A percentile compares a stretch with the other conserved stretches of the same genome.
phyloP scores from a whole-genome alignment of 176 grass and related monocot genomes.

The Calamus simplicifolius region DNA sequence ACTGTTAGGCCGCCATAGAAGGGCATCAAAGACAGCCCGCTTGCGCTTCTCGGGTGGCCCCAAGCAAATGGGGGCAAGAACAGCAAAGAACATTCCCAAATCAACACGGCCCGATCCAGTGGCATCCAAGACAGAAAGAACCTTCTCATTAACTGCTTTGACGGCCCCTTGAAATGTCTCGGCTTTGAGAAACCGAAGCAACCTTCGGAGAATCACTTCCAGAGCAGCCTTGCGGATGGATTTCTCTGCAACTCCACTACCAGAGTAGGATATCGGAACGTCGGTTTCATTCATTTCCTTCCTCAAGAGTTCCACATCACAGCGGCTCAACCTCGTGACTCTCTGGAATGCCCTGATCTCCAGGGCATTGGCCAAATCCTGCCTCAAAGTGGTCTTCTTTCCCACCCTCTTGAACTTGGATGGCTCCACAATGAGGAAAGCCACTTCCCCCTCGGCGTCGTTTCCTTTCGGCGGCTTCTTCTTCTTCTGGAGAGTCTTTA shows the following conservation, averaged over 20 bases:
- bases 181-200: constrained; percentile 81
- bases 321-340: constrained; percentile 58
- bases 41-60: constrained; percentile 68
- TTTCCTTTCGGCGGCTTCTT: constrained; percentile 47
- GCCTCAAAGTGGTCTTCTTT: constrained; percentile 61
- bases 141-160: constrained; percentile 83
- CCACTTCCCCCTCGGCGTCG: constrained; percentile 20
- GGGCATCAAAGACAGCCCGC: constrained; percentile 69
- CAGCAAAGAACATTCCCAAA: constrained; percentile 91
- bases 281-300: constrained; percentile 97
- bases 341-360: constrained; percentile 91
- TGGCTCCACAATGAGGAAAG: constrained; percentile 77
- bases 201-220: constrained; percentile 80
- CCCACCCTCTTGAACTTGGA: constrained; percentile 92
- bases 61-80: constrained; percentile 79
- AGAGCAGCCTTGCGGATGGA: constrained; percentile 91
- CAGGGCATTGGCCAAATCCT: constrained; percentile 88
- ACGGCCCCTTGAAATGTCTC: constrained; percentile 90
- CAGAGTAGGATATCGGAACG: constrained; percentile 89
- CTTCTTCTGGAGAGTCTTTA: constrained; percentile 90
- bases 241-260: constrained; percentile 66
- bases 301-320: constrained; percentile 54
- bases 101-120: constrained; percentile 84
- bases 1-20: constrained; percentile 78
- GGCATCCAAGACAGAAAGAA: constrained; percentile 78